Evolutionary conservation across 164 flowering plant genomes (phyloP), one percentile per base, ranked within the genome.

Genomic region (Sedum album): DNA sequence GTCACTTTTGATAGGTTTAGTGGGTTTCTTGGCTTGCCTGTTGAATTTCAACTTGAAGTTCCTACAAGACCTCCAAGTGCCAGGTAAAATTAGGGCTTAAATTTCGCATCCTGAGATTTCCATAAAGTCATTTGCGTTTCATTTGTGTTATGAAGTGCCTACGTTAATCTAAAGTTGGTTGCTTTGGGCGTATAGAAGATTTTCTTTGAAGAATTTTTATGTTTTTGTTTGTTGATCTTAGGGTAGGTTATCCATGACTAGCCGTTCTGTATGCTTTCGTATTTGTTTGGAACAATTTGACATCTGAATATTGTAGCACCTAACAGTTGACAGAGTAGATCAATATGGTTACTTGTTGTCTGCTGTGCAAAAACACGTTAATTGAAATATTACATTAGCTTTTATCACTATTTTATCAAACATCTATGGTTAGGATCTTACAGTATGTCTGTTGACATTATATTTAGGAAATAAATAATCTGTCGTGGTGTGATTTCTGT

Each of bases 21-120:
- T 83, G 98, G 98, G 31, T 93, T 93, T 76, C 76, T 89, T 68
- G 97, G 98, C 11, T 81, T 93, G 83, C 98, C 97, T 42, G 97
- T 81, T 38, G 98, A 93, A 78, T 88, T 89, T 64, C 91, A 93
- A 74, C 94, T 88, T 28, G 96, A 89, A 60, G 93, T 93, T 7
- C 90, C 91, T 70, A 70, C 88, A 66, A 83, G 91, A 74, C 82
- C 94, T 66, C 98, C 98, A 28, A 93, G 96, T 78, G 98, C 98
- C 26, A 93, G 98, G 97, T 93, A 69, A 11, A 15, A 57, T 57
- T 65, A 35, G 30, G 42, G 14, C 26, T 41, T n/a, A 3, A 35
- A 6, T 21, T 65, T 65, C n/a, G 31, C n/a, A 57, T 57, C 62
- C 9, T 57, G 20, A 57, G 5, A 57, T 57, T 57, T 28, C 15